A percentile compares a stretch with the other conserved stretches of the same genome.
These are phyloP conservation scores for Trichosanthes truncata DNA, from an alignment of 306 rosid genomes.

Conservation along the genomic window DNA sequence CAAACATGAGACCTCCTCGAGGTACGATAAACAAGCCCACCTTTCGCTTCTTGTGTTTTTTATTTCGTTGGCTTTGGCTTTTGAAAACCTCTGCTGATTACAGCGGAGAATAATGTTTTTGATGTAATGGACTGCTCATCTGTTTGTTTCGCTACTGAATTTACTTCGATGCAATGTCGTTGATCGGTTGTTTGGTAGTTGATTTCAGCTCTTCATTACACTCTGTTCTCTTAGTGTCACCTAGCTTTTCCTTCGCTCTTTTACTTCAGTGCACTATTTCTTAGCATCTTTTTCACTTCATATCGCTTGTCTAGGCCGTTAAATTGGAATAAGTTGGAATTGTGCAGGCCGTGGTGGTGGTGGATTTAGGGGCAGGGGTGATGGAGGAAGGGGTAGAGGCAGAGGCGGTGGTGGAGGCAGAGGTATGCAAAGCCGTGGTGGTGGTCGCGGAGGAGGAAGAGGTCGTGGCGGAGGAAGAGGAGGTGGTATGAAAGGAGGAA, in stretches of 20 bases:
- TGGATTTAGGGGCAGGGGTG: slow-evolving; percentile 31
- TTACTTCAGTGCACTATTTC: too few species aligned
- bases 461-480: slow-evolving; percentile 15
- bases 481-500: slow-evolving; percentile 45
- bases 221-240: neutral
- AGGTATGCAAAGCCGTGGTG: neutral
- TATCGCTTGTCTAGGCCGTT: accelerated
- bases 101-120: neutral
- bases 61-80: neutral
- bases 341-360: slow-evolving; percentile 37
- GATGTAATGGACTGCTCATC: neutral
- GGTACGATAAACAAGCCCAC: neutral
- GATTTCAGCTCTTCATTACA: neutral
- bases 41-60: neutral
- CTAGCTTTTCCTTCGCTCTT: neutral
- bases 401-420: slow-evolving; percentile 12
- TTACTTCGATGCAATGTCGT: neutral
- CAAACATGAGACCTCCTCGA: slow-evolving; percentile 7
- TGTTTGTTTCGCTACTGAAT: neutral
- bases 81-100: neutral
- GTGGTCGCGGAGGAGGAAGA: slow-evolving; percentile 23
- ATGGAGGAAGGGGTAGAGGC: slow-evolving; percentile 24
- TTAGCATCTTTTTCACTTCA: too few species aligned
- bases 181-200: neutral
- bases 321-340: neutral